Base-by-base conservation (phyloP, 345 rosid genomes). In the Carallia pectinifolia region DNA sequence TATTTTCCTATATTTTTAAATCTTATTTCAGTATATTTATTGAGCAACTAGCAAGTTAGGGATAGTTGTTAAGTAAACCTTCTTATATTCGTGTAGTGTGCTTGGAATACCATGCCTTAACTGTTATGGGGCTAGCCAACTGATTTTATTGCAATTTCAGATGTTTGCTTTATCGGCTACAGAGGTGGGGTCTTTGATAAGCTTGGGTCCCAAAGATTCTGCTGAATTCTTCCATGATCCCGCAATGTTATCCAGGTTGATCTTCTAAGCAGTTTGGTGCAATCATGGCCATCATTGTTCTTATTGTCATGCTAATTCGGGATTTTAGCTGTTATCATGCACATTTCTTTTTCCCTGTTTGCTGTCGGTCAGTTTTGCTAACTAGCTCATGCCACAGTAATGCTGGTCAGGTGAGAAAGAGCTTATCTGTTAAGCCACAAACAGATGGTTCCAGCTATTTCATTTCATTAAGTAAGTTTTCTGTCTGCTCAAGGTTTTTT, bases 181-280 rank as follows among this genome's bases (percentile, higher is more conserved):
- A 27, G 99, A 95, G 80, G 80, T 90, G 65, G 98, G 99, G n/a
- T 85, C 98, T 58, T 66, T 95, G 71, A 79, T 95, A 64, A 89
- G 89, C 71, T 60, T 90, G 91, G 87, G 91, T 78, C 80, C 89
- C 1, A 67, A 62, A 52, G 94, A 85, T 72, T 82, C 81, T 76
- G 80, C 92, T 70, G 99, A 95, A 74, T 95, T 90, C 81, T 95
- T 82, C 80, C 99, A 95, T 81, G 99, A 92, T 75, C 99, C 98
- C 71, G 83, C 90, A 71, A 89, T 90, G 89, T 56, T 76, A 73
- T 87, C 98, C 66, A 92, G 89, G 98, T 90, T 62, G 47, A 60
- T 65, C 39, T 58, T 53, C 56, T 67, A 33, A 6, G 16, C 37
- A 55, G 8, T 72, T 23, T 10, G 50, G 50, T 10, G 50, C 4